Base-by-base conservation (phyloP, 2,329 filamentous ascomycete species). In the Kalmusia sp. region DNA sequence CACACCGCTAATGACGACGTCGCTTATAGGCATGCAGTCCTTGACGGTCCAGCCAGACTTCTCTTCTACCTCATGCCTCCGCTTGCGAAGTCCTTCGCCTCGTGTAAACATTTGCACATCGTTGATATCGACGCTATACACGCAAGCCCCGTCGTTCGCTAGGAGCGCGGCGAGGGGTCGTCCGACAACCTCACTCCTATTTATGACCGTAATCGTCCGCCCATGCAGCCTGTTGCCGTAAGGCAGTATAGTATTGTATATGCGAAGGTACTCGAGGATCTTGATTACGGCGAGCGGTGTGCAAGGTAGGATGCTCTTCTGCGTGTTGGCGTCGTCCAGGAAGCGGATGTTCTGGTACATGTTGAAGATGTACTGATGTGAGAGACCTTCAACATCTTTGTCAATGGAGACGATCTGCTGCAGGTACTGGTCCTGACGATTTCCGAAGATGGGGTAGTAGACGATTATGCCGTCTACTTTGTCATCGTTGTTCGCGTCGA, bases 281-380 rank as follows among this genome's bases (percentile, higher is more conserved):
- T 99, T 99, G 80, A 98, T 91, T 55, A 96, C 89, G 22, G 95
- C 95, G 21, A 99, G 84, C 14, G 95, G 95, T 2, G 95, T 99
- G 82, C 95, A 99, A 4, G 95, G 95, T 47, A 99, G 80, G 62
- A 98, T 91, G 43, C 89, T 96, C 80, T 99, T 98, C 75, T 91
- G 90, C 53, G 80, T 82, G 74, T 92, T 90, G 37, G 82, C 76
- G 4, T 89, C 88, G 76, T 99, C 95, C 51, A 99, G 83, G 80
- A 93, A 98, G 61, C 95, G 91, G 67, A 96, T 86, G 79, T 99
- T 99, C 81, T 97, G 91, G 79, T 98, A 99, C 93, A 99, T 97
- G 84, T 99, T 99, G 85, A 93, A 93, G 70, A 98, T 89, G 79
- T 98, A 93, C 71, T 88, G 88, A 77, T 97, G 93, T 65, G 89